These are phyloP conservation scores for Tephrocybe sp. DNA, from an alignment of 768 basidiomycete genomes.

Conservation along the genomic window DNA sequence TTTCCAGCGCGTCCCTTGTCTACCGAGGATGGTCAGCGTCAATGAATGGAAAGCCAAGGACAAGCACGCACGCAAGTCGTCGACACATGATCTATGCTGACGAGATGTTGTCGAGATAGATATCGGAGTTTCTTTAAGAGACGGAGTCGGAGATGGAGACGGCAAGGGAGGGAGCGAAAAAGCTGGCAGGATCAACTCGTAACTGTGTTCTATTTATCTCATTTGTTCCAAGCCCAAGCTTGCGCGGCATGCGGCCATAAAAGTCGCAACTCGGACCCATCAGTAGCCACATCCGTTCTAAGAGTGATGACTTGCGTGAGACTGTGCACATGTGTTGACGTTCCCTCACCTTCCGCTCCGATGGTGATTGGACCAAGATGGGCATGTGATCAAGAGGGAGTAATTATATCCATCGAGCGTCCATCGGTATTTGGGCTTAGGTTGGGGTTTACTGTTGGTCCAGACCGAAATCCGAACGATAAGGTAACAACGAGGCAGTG, in stretches of 20 bases:
- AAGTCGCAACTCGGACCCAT: slow-evolving; percentile 25
- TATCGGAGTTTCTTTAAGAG: neutral
- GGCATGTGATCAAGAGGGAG: slow-evolving; percentile 30
- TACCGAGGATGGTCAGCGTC: slow-evolving; percentile 23
- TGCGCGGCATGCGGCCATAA: slow-evolving; percentile 27
- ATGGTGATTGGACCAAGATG: slow-evolving; percentile 24
- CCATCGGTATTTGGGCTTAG: slow-evolving; percentile 5
- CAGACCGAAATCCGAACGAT: slow-evolving; percentile 13
- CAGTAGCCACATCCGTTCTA: slow-evolving; percentile 30
- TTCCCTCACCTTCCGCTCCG: slow-evolving; percentile 33
- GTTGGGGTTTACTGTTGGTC: neutral
- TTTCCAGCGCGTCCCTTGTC: slow-evolving; percentile 77
- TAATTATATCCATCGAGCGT: slow-evolving; percentile 14
- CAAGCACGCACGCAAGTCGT: slow-evolving; percentile 66
- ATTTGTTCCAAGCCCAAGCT: slow-evolving; percentile 16
- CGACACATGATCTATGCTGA: slow-evolving; percentile 55
- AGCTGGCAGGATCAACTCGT: neutral
- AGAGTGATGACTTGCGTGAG: slow-evolving; percentile 28
- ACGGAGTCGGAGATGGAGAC: slow-evolving; percentile 6
- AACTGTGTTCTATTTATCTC: slow-evolving; percentile 18
- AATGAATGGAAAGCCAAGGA: slow-evolving; percentile 13
- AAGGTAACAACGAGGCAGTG: slow-evolving; percentile 9
- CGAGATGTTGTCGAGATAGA: neutral
- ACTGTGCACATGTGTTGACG: slow-evolving; percentile 34
- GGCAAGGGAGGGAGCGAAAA: neutral